A percentile compares a stretch with the other conserved stretches of the same genome.
Evolutionary conservation across 2,329 filamentous ascomycete genomes (phyloP).

Genomic region (Xylariaceae sp.): DNA sequence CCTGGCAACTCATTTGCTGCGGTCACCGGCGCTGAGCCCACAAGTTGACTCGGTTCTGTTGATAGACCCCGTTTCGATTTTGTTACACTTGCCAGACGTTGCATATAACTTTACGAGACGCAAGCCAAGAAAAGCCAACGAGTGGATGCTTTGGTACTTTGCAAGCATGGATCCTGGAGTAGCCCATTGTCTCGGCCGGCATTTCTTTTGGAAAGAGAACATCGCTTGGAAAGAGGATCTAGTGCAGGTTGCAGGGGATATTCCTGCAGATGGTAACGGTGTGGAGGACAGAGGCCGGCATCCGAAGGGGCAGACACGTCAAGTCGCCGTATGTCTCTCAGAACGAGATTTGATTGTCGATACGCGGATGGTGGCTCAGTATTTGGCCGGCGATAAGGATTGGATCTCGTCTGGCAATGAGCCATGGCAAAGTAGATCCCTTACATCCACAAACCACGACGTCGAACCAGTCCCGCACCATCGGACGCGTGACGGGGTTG

Average conservation of each 20-base stretch:
- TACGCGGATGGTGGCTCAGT: slow-evolving; percentile 51
- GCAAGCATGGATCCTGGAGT: slow-evolving; percentile 64
- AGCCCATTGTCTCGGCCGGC: slow-evolving; percentile 57
- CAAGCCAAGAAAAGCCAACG: slow-evolving; percentile 53
- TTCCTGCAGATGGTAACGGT: slow-evolving; percentile 5
- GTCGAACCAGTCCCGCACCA: slow-evolving; percentile 8
- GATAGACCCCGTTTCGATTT: slow-evolving; percentile 60
- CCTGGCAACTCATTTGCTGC: slow-evolving; percentile 58
- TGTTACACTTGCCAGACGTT: slow-evolving; percentile 65
- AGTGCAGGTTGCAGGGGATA: slow-evolving; percentile 20
- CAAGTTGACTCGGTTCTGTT: slow-evolving; percentile 46
- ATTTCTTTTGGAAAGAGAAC: slow-evolving; percentile 70
- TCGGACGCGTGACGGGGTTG: slow-evolving; percentile 36
- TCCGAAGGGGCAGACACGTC: slow-evolving; percentile 9
- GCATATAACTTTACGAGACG: slow-evolving; percentile 66
- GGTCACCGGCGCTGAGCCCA: slow-evolving; percentile 40
- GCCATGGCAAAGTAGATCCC: slow-evolving; percentile 17
- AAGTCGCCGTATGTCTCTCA: slow-evolving; percentile 54
- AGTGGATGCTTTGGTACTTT: slow-evolving; percentile 69
- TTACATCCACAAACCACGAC: slow-evolving; percentile 21
- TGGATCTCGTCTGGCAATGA: slow-evolving; percentile 16
- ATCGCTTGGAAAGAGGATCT: slow-evolving; percentile 67
- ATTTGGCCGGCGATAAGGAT: slow-evolving; percentile 41
- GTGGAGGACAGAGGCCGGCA: slow-evolving; percentile 6
- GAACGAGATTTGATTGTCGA: slow-evolving; percentile 63